These are phyloP conservation scores for Metschnikowia colocasiae DNA, from an alignment of 805 yeast genomes.

Conservation along the genomic window DNA sequence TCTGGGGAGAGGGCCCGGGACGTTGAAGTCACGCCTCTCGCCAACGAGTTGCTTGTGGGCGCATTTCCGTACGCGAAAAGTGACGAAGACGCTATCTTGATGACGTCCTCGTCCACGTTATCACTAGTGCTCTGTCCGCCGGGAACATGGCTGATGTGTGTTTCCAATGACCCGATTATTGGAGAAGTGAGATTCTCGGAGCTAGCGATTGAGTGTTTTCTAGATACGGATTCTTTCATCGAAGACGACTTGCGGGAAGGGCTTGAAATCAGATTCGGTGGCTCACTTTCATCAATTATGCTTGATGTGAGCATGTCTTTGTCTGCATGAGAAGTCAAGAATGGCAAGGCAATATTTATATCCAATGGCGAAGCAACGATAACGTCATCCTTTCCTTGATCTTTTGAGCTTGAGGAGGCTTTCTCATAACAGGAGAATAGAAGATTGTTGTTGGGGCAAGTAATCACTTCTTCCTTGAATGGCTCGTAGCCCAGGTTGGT, in stretches of 20 bases:
- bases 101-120: conserved; percentile 18
- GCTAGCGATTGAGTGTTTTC: conserved; percentile 6
- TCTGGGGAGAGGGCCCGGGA: conserved; percentile 56
- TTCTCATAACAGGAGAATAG: conserved; percentile 52
- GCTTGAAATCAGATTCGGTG: not conserved
- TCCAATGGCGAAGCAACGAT: conserved; percentile 43
- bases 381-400: conserved; percentile 8
- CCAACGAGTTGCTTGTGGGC: conserved; percentile 26
- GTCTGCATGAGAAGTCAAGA: conserved; percentile 37
- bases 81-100: conserved; percentile 30
- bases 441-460: conserved; percentile 58
- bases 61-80: conserved; percentile 28
- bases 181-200: conserved; percentile 26
- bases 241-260: conserved; percentile 15
- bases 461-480: conserved; percentile 58
- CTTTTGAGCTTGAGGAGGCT: conserved; percentile 7
- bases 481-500: conserved; percentile 37
- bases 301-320: conserved; percentile 25
- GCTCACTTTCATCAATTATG: conserved; percentile 8
- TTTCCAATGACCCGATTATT: conserved; percentile 37
- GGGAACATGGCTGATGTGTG: conserved; percentile 30
- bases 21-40: conserved; percentile 34
- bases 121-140: conserved; percentile 7
- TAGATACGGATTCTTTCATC: conserved; percentile 27
- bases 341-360: conserved; percentile 42